Base-by-base conservation (phyloP, 495 filamentous ascomycete genomes). In the Penicillium nucicola region DNA sequence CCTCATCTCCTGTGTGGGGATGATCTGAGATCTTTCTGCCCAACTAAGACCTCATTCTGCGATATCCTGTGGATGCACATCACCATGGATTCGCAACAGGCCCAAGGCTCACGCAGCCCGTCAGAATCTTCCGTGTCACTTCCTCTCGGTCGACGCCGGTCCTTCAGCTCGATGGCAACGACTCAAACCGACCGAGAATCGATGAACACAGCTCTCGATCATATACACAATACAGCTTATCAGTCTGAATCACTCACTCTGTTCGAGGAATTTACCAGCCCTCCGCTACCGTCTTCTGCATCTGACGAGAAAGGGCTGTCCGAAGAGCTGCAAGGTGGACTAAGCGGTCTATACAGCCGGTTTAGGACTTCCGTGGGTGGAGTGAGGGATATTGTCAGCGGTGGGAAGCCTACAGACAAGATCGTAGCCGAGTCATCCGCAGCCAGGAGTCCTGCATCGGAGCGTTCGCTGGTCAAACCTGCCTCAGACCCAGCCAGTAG, bases 291-390 rank as follows among this genome's bases (percentile, higher is more conserved):
- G 0, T 66, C 71, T 14, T 72, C 81, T 3, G 68, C 71, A 14
- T 66, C 68, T 19, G 89, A 95, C 53, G 81, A 70, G 37, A 90
- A 89, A 61, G 78, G 79, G 8, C 71, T 86, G 17, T 74, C 85
- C 13, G 82, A 83, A 13, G 90, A 93, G 41, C 64, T 90, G 5
- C 89, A 91, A 43, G 86, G 89, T 60, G 89, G 91, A 1, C 66
- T 97, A 28, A 95, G 86, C 62, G 90, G 90, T 2, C 62, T 97
- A 13, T 96, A 95, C 64, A 91, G 77, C 71, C 83, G 89, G 14
- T 77, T 96, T 61, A 82, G 82, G 65, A 88, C 85, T 30, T 89
- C 83, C 0, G 89, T 95, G 28, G 84, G 84, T 1, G 87, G 77
- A 31, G 81, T 79, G 42, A 87, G 84, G 58, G 81, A 85, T 49